Evolutionary conservation across 345 rosid species (phyloP).

Genomic region (Pistacia atlantica): DNA sequence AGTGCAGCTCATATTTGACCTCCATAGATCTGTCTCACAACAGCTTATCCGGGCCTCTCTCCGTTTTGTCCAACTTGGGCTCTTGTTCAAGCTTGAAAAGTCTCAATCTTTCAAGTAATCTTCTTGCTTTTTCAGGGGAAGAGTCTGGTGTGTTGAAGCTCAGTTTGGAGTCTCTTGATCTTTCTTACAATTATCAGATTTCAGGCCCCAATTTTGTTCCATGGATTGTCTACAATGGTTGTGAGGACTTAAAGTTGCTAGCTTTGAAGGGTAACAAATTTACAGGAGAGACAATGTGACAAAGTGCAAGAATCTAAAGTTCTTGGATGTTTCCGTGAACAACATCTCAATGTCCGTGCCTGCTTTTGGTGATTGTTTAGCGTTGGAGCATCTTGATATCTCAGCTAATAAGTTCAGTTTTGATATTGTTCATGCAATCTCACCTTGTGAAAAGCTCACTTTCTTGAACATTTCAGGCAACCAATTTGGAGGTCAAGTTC

Average conservation of each 20-base stretch:
- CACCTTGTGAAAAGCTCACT: too few relatives aligned
- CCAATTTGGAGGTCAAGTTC: too few relatives aligned
- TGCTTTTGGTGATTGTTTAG: slow-evolving; percentile 64
- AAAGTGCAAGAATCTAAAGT: slow-evolving; percentile 52
- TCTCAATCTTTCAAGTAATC: slow-evolving; percentile 68
- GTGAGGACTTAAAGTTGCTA: slow-evolving; percentile 51
- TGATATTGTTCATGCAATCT: too few relatives aligned
- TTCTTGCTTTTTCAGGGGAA: slow-evolving; percentile 42
- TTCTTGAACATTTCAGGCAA: too few relatives aligned
- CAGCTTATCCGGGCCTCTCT: slow-evolving; percentile 59
- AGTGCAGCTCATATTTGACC: slow-evolving; percentile 62
- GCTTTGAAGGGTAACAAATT: slow-evolving; percentile 67
- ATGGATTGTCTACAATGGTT: slow-evolving; percentile 61
- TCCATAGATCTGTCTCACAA: slow-evolving; percentile 79
- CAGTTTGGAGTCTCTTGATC: slow-evolving; percentile 67
- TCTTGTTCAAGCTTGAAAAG: slow-evolving; percentile 57
- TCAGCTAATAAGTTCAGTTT: slow-evolving; percentile 41
- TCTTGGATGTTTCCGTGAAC: slow-evolving; percentile 73
- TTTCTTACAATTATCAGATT: slow-evolving; percentile 58
- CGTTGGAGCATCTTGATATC: slow-evolving; percentile 70
- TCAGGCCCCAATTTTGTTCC: slow-evolving; percentile 50
- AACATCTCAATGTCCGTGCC: slow-evolving; percentile 62
- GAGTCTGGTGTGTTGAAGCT: slow-evolving; percentile 52
- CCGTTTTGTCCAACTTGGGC: slow-evolving; percentile 47
- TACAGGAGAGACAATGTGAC: slow-evolving; percentile 68